Conservation (phyloP, 2,329 filamentous ascomycete genomes). For the Aspergillus costaricaensis region DNA sequence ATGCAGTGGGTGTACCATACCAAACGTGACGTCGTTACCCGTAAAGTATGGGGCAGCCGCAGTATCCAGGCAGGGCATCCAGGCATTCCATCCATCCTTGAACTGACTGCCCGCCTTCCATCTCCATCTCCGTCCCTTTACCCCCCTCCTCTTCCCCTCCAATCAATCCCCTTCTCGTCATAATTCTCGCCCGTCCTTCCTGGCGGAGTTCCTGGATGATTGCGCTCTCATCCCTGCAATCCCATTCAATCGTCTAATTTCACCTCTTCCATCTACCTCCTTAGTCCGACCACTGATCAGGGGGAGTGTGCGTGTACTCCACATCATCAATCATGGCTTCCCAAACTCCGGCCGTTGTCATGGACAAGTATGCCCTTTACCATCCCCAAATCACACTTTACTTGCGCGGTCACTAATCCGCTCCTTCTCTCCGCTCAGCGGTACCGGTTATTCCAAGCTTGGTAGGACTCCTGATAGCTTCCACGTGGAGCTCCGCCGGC, state of each 20-base stretch:
- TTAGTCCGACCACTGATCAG: slow-evolving; percentile 15
- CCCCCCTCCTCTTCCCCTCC: slow-evolving; percentile 6
- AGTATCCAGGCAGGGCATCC: not conserved
- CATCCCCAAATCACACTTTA: slow-evolving; percentile 35
- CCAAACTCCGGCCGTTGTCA: slow-evolving; percentile 99
- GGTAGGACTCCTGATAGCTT: slow-evolving; percentile 58
- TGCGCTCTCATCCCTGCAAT: slow-evolving; percentile 5
- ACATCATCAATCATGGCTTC: slow-evolving; percentile 70
- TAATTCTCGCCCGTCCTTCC: slow-evolving; percentile 2
- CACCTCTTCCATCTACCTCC: not conserved
- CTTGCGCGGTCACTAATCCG: slow-evolving; percentile 39
- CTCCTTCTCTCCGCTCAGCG: slow-evolving; percentile 60
- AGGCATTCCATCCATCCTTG: not conserved
- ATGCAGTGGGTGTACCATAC: no score
- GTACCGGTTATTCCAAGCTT: slow-evolving; percentile 98
- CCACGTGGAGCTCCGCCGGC: slow-evolving; percentile 12
- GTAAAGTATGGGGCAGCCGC: not conserved
- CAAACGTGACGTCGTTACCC: no score
- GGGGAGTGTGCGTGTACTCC: slow-evolving; percentile 22
- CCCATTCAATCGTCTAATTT: slow-evolving; percentile 4
- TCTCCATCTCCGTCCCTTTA: slow-evolving; percentile 12
- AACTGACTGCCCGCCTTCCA: slow-evolving; percentile 10
- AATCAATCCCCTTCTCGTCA: not conserved
- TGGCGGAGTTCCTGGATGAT: not conserved
- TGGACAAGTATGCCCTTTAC: slow-evolving; percentile 88